Evolutionary conservation across 2,329 filamentous ascomycete species (phyloP).

Genomic region (Fusarium sp.): DNA sequence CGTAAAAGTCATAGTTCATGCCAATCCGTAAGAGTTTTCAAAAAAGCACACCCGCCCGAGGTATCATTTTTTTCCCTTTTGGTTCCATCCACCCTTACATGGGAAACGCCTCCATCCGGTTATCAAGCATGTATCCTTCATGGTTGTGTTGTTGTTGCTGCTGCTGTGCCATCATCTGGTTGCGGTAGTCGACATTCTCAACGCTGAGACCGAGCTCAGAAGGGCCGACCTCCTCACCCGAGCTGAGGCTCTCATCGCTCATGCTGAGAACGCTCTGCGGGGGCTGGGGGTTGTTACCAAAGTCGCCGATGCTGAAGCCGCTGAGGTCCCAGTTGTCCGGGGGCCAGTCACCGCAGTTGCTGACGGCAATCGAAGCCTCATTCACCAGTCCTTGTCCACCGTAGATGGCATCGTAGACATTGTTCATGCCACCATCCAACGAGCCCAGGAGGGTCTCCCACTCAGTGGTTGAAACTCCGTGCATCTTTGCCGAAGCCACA

Average conservation of each 20-base stretch:
- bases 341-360: constrained; percentile 62
- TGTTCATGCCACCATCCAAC: constrained; percentile 82
- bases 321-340: constrained; percentile 69
- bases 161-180: constrained; percentile 42
- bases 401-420: constrained; percentile 88
- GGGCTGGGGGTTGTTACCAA: constrained; percentile 55
- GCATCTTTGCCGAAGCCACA: constrained; percentile 48
- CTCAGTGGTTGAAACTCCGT: constrained; percentile 71
- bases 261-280: constrained; percentile 68
- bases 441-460: constrained; percentile 87
- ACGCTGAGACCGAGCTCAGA: constrained; percentile 61
- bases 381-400: constrained; percentile 69
- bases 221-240: constrained; percentile 63
- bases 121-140: constrained; percentile 42
- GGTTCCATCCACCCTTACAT: constrained; percentile 25
- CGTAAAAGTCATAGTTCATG: constrained; percentile 18
- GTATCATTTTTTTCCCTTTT: constrained; percentile 37
- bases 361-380: constrained; percentile 59
- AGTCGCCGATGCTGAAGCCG: constrained; percentile 64
- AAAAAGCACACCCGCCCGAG: constrained; percentile 27
- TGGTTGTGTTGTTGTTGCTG: constrained; percentile 17
- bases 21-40: constrained; percentile 14
- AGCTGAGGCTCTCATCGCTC: constrained; percentile 70
- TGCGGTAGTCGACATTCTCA: constrained; percentile 50
- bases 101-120: constrained; percentile 43